Conservation (phyloP, 345 rosid species). For the Linum usitatissimum region DNA sequence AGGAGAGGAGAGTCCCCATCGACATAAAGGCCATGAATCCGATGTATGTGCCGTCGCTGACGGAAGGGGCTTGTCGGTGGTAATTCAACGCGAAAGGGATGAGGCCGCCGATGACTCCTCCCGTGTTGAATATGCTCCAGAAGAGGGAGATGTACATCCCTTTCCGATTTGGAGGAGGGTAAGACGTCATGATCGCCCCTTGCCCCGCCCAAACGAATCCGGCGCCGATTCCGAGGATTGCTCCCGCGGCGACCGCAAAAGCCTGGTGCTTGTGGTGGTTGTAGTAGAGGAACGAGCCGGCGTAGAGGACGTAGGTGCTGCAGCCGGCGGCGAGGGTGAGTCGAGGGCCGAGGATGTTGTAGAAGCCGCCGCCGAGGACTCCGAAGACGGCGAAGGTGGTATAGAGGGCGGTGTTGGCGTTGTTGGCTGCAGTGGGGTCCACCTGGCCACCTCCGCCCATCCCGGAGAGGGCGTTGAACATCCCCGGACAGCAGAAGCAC, state of each 20-base stretch:
- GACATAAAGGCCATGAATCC: slow-evolving; percentile 78
- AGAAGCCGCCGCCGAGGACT: slow-evolving; percentile 55
- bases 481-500: slow-evolving; percentile 90
- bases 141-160: slow-evolving; percentile 71
- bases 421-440: slow-evolving; percentile 65
- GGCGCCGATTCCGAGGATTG: slow-evolving; percentile 8
- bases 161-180: slow-evolving; percentile 68
- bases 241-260: slow-evolving; percentile 8
- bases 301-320: slow-evolving; percentile 56
- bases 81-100: slow-evolving; percentile 53
- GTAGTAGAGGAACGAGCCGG: slow-evolving; percentile 54
- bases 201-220: slow-evolving; percentile 88
- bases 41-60: slow-evolving; percentile 46
- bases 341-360: slow-evolving; percentile 54
- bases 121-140: slow-evolving; percentile 56
- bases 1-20: slow-evolving; percentile 19
- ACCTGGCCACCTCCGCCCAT: slow-evolving; percentile 97
- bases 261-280: slow-evolving; percentile 39
- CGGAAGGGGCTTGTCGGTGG: slow-evolving; percentile 24
- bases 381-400: slow-evolving; percentile 51
- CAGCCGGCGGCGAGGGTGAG: slow-evolving; percentile 57
- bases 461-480: slow-evolving; percentile 91
- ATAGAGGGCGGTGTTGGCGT: slow-evolving; percentile 74
- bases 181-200: slow-evolving; percentile 90
- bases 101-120: slow-evolving; percentile 58